phyloP scores from a whole-genome alignment of 345 rosid genomes.

The Eucalyptus melliodora region DNA sequence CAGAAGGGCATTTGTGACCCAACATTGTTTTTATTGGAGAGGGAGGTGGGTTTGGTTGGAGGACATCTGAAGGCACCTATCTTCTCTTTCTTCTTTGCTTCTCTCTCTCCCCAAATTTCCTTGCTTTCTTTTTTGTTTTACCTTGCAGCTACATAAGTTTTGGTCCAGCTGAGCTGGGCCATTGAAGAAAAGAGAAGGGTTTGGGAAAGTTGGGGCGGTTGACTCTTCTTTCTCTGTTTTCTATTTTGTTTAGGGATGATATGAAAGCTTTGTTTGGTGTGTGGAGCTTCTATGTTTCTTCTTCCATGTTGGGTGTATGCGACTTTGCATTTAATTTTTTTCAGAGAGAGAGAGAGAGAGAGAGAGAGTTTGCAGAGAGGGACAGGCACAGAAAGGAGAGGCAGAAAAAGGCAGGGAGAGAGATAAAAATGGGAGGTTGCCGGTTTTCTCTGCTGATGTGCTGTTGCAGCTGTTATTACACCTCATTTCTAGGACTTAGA shows the following conservation, averaged over 20 bases:
- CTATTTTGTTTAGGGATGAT: neutral
- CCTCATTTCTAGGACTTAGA: neutral
- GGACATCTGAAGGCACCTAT: neutral
- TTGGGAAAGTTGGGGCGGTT: neutral
- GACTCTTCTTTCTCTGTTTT: neutral
- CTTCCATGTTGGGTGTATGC: neutral
- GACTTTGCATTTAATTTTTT: neutral
- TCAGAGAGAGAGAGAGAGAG: neutral
- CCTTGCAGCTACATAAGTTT: neutral
- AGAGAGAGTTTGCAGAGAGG: neutral
- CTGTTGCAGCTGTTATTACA: neutral
- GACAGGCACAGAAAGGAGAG: neutral
- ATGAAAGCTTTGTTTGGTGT: neutral
- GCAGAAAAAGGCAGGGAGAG: neutral
- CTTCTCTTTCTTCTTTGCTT: neutral
- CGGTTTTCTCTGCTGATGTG: neutral
- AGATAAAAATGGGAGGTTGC: neutral
- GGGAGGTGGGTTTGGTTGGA: neutral
- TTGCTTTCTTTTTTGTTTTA: neutral
- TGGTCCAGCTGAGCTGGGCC: neutral
- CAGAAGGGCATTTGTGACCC: slow-evolving; percentile 5
- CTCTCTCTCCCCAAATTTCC: neutral
- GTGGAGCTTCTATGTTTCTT: neutral
- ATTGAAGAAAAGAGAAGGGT: neutral
- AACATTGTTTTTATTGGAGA: neutral